Conservation (phyloP, 176 grass and related monocot species). For the Oryza coarctata region DNA sequence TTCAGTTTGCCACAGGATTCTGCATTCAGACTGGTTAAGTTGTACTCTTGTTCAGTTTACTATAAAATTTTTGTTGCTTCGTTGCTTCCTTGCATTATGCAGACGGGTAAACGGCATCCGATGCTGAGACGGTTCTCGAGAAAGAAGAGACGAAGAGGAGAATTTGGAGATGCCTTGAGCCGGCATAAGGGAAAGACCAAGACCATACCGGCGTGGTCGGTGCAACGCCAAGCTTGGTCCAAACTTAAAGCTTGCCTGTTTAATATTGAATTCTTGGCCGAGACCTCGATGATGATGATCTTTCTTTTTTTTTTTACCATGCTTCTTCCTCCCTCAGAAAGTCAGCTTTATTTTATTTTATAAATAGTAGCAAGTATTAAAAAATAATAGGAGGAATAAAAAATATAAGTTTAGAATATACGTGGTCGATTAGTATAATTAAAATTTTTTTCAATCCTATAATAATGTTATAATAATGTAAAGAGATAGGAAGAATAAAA, state of each 20-base stretch:
- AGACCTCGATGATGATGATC: background rate
- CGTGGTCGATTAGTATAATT: no score
- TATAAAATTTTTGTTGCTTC: background rate
- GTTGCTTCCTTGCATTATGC: background rate
- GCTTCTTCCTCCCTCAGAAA: background rate
- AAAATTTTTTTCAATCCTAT: no score
- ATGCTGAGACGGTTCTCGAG: slow-evolving; percentile 1
- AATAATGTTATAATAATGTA: no score
- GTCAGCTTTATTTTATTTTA: background rate
- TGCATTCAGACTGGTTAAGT: background rate
- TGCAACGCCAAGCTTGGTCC: background rate
- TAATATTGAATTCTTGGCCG: background rate
- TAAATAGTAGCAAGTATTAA: background rate
- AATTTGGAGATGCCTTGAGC: background rate
- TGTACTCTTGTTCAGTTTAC: background rate
- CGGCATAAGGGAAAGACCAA: background rate
- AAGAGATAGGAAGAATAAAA: no score
- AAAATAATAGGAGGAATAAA: no score
- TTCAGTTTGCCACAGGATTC: background rate
- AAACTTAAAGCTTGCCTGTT: background rate
- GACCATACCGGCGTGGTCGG: background rate
- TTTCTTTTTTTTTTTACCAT: background rate
- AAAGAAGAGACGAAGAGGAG: background rate
- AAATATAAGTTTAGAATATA: no score
- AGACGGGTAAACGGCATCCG: background rate